Evolutionary conservation across 1,284 basidiomycete species (phyloP).

Genomic region (Butyriboletus regius): DNA sequence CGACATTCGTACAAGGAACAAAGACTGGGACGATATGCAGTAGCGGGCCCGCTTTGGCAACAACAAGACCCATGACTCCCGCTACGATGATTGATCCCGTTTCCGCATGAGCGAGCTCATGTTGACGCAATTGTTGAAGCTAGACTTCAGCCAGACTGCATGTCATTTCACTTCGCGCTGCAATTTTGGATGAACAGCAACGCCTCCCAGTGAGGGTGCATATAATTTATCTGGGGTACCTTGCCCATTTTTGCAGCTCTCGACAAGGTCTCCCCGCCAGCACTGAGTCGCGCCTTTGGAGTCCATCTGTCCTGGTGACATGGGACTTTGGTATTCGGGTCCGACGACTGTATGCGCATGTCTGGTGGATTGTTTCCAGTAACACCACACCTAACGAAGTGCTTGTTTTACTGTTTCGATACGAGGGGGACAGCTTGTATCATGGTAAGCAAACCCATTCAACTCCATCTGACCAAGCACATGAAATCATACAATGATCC

Average conservation of each 20-base stretch:
- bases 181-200: background rate
- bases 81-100: background rate
- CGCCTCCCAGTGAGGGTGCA: background rate
- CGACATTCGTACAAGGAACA: background rate
- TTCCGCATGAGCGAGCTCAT: background rate
- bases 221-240: background rate
- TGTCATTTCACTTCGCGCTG: background rate
- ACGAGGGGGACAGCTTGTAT: background rate
- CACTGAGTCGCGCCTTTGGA: background rate
- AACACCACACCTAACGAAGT: background rate
- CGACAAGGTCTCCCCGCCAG: background rate
- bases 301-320: background rate
- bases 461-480: background rate
- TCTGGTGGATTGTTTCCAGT: background rate
- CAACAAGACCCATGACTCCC: background rate
- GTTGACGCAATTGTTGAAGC: background rate
- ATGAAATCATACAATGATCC: background rate
- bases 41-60: background rate
- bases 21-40: background rate
- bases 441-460: background rate
- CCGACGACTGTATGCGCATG: background rate
- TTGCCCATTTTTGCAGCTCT: background rate
- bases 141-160: background rate
- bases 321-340: background rate
- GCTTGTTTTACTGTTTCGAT: background rate